Base-by-base conservation (phyloP, 164 flowering plant species). In the Umbilicus rupestris region DNA sequence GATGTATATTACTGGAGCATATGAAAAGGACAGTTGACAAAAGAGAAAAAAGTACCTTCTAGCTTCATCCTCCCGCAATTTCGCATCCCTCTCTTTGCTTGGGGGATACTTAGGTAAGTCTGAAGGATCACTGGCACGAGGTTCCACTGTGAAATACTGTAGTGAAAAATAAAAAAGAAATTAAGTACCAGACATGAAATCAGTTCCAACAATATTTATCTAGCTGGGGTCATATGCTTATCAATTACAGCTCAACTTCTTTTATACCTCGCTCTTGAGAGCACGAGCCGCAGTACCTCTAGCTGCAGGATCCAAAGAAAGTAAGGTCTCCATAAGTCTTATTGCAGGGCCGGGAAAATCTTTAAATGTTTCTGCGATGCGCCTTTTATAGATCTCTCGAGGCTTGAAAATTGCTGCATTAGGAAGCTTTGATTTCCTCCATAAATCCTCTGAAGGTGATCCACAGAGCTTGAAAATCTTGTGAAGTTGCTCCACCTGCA, bases 401-500 rank as follows among this genome's bases (percentile, higher is more conserved):
- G 98, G 97, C 76, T 91, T 94, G 73, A 94, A 94, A 60, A 89
- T 85, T 46, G 98, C 91, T 46, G 97, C 92, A 83, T 94, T 94
- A 12, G 96, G 97, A 76, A 94, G 74, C 81, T 82, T 94, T 28
- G 95, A 85, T 70, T 87, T 91, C 73, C 84, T 84, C 98, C 98
- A 93, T 72, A 90, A 93, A 16, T 90, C 98, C 72, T 93, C 98
- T 2, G 96, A 83, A 42, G 98, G 98, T 45, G 98, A 94, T 24
- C 98, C 98, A 76, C 98, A 94, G 65, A 94, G 92, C 79, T 90
- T 94, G 78, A 94, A 94, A 63, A 94, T 94, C 74, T 90, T 94
- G 75, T 94, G 98, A 74, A 94, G 70, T 67, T 94, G 98, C 75
- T 94, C 97, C 78, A 94, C 98, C 98, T 88, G 72, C 22, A 71